phyloP scores from a whole-genome alignment of 1,284 basidiomycete genomes.

The Malassezia restricta region DNA sequence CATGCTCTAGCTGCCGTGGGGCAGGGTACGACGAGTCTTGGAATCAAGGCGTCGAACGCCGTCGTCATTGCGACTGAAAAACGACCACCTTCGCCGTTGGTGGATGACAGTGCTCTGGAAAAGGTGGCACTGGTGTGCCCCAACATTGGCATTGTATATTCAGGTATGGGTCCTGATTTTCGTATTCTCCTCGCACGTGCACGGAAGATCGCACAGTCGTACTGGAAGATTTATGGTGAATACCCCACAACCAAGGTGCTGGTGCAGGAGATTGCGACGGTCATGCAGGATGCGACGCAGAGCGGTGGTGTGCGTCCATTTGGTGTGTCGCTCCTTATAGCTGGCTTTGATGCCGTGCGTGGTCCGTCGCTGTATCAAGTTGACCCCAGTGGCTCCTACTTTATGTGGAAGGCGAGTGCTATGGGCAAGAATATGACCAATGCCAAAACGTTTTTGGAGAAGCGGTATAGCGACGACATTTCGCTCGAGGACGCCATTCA shows the following conservation, averaged over 20 bases:
- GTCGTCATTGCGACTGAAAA: constrained; percentile 99
- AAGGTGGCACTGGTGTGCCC: constrained; percentile 90
- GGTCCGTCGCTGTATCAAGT: constrained; percentile 94
- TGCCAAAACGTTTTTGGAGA: constrained; percentile 97
- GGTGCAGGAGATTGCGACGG: constrained; percentile 89
- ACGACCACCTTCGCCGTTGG: constrained; percentile 90
- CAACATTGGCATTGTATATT: constrained; percentile 95
- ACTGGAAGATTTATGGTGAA: constrained; percentile 98
- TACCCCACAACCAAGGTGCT: constrained; percentile 95
- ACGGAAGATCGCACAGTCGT: constrained; percentile 91
- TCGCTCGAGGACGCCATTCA: constrained; percentile 98
- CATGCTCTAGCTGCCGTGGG: constrained; percentile 88
- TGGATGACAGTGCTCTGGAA: constrained; percentile 93
- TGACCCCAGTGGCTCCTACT: constrained; percentile 84
- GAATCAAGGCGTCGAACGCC: constrained; percentile 97
- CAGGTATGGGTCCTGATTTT: constrained; percentile 97
- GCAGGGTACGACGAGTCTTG: constrained; percentile 79
- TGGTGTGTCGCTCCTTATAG: constrained; percentile 89
- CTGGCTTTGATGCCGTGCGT: constrained; percentile 82
- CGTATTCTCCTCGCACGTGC: constrained; percentile 83
- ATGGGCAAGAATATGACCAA: constrained; percentile 99
- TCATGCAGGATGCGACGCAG: constrained; percentile 98
- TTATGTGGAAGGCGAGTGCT: constrained; percentile 98
- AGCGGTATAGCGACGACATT: constrained; percentile 96
- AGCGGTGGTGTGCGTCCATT: constrained; percentile 96